phyloP scores from a whole-genome alignment of 805 yeast species.

The Wickerhamiella brachini region DNA sequence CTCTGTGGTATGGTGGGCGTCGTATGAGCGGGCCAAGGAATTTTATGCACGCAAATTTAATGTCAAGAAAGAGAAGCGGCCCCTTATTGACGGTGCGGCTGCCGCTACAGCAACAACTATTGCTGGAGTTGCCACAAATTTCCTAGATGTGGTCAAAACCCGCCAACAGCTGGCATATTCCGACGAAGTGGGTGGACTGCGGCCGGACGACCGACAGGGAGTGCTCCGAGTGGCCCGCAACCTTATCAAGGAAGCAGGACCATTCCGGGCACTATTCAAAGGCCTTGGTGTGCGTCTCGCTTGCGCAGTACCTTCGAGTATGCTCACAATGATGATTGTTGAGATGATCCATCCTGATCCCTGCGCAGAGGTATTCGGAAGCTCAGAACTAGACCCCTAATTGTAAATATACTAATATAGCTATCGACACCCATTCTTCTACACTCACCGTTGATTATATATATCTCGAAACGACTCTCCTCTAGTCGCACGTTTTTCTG shows the following conservation, averaged over 20 bases:
- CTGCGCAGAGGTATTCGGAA: background rate
- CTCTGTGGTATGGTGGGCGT: constrained; percentile 31
- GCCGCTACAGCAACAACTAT: constrained; percentile 27
- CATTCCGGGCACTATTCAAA: constrained; percentile 23
- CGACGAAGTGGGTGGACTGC: constrained; percentile 24
- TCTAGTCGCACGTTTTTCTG: no score
- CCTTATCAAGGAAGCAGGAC: constrained; percentile 26
- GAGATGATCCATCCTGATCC: constrained; percentile 29
- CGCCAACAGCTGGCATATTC: constrained; percentile 32
- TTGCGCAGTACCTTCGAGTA: constrained; percentile 28
- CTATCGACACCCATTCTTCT: no score
- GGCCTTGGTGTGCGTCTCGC: constrained; percentile 27
- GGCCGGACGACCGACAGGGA: constrained; percentile 28
- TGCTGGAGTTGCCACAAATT: constrained; percentile 27
- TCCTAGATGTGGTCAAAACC: constrained; percentile 31
- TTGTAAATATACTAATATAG: no score
- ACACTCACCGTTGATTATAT: no score
- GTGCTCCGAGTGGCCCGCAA: constrained; percentile 24
- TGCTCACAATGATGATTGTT: constrained; percentile 29
- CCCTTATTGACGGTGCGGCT: constrained; percentile 15
- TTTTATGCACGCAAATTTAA: background rate
- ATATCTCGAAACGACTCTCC: no score
- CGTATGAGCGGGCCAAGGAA: constrained; percentile 20
- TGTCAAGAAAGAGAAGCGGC: background rate
- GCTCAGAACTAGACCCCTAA: background rate